phyloP scores from a whole-genome alignment of 305 asterid species.

The Withania somnifera region DNA sequence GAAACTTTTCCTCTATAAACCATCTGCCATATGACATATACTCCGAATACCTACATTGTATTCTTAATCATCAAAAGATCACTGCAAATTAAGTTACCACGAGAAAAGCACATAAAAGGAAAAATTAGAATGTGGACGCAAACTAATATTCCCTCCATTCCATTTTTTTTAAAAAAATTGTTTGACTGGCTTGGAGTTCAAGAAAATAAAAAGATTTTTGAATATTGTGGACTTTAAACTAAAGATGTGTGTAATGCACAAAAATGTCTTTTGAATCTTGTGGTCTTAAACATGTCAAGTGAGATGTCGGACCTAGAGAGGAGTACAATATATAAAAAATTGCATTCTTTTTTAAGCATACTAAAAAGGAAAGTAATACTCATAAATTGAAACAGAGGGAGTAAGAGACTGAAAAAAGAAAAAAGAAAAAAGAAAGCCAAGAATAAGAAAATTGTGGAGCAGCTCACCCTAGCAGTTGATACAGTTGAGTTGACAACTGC shows the following conservation, averaged over 20 bases:
- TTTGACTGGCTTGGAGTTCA: neutral
- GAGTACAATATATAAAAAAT: neutral
- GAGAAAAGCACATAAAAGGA: neutral
- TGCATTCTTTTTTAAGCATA: neutral
- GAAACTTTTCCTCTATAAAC: neutral
- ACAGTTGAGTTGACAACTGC: slow-evolving; percentile 88
- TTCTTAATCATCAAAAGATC: neutral
- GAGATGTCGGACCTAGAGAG: neutral
- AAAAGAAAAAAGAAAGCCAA: slow-evolving; percentile 1
- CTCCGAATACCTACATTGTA: neutral
- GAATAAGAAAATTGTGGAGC: neutral
- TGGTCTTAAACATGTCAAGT: neutral
- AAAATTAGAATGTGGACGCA: neutral
- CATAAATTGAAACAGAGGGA: neutral
- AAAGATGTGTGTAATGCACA: too few relatives aligned
- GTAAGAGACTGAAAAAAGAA: neutral
- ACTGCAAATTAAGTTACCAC: neutral
- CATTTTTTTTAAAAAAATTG: neutral
- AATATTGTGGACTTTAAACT: neutral
- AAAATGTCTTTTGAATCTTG: neutral
- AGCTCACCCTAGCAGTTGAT: slow-evolving; percentile 56
- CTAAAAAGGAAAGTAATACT: neutral
- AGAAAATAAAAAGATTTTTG: neutral
- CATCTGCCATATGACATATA: neutral
- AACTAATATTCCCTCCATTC: neutral